Evolutionary conservation across 495 filamentous ascomycete species (phyloP), one percentile per base, ranked within the genome.

Genomic region (Chaetomium fimeti): DNA sequence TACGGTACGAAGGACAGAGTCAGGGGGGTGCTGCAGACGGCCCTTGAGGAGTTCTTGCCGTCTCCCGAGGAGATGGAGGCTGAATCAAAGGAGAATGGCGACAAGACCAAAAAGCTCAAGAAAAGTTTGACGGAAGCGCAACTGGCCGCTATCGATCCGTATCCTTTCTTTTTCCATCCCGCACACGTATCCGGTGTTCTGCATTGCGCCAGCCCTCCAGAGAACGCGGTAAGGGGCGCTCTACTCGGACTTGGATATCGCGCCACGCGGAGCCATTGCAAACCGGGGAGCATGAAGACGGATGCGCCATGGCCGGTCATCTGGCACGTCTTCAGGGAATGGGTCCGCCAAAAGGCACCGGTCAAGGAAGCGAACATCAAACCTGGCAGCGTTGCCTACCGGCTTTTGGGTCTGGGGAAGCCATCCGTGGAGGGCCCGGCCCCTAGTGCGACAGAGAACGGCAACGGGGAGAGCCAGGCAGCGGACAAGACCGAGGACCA

Each of bases 321-420:
- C 49, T 98, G 94, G 94, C 89, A 97, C 66, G 81, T 98, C 36
- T 96, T 98, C 87, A 82, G 90, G 40, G 90, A 95, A 77, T 98
- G 93, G 93, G 81, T 86, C 3, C 81, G 87, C 45, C 92, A 94
- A 67, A 88, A 87, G 62, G 76, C 81, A 0, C 91, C 91, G 0
- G 78, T 93, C 52, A 95, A 89, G 66, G 83, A 87, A 52, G 82
- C 79, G 0, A 81, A 85, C 5, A 74, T 96, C n/a, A 87, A 83
- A 62, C 78, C 85, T 40, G 84, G 84, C 22, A 89, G 78, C n/a
- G 75, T 90, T 0, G 93, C 87, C 9, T 90, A 85, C 48, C 83
- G 73, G 15, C 86, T 97, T 56, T 67, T 79, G 67, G 64, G 73
- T 28, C 61, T 78, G 28, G 73, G 68, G 16, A 72, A 75, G 61